Conservation (phyloP, 352 stramenopile species). For the Phytopythium delawarense region DNA sequence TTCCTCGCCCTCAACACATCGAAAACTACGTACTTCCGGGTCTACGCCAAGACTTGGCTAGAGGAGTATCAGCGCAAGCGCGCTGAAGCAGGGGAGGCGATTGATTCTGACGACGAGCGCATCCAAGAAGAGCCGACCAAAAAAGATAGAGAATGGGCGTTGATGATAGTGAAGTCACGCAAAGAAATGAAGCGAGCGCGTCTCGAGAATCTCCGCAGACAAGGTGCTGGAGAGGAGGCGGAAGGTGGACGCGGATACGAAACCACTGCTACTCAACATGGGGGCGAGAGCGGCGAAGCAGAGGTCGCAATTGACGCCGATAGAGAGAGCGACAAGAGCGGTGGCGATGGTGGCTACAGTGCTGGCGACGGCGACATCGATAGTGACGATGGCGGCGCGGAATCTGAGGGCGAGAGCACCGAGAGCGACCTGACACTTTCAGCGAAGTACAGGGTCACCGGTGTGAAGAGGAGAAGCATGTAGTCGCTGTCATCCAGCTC, state of each 20-base stretch:
- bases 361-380: not conserved
- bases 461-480: not conserved
- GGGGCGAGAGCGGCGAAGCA: not conserved
- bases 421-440: not conserved
- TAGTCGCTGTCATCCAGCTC: not conserved
- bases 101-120: not conserved
- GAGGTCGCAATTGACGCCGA: not conserved
- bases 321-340: not conserved
- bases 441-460: not conserved
- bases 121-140: not conserved
- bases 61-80: not conserved
- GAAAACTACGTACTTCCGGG: not conserved
- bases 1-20: not conserved
- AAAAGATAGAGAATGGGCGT: not conserved
- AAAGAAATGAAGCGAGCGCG: not conserved
- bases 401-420: not conserved
- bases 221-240: too few species aligned
- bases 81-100: not conserved
- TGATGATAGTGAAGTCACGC: not conserved
- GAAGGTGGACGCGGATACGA: not conserved
- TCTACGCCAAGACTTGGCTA: constrained; percentile 1
- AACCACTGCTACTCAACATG: not conserved
- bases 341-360: not conserved
- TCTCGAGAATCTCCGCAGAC: not conserved
- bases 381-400: not conserved